A percentile compares a stretch with the other conserved stretches of the same genome.
Conservation (phyloP, 2,329 filamentous ascomycete species). For the Cercospora sp. region DNA sequence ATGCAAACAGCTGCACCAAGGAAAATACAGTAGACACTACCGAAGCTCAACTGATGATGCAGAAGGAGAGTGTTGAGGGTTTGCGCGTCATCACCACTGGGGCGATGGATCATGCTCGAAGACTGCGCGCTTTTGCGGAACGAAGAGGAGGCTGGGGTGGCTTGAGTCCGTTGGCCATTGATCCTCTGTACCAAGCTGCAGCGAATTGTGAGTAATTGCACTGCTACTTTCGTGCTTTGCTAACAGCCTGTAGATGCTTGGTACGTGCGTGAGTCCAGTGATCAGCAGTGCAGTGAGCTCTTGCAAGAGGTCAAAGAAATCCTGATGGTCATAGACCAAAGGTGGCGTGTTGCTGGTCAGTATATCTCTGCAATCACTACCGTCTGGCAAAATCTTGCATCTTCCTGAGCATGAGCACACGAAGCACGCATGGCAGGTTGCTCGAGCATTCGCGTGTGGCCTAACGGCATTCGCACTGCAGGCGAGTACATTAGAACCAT, state of each 20-base stretch:
- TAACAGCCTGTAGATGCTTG: not conserved
- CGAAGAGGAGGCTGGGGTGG: not conserved
- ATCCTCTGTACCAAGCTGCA: conserved; percentile 40
- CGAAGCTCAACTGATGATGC: conserved; percentile 40
- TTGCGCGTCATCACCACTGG: not conserved
- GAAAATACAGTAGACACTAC: conserved; percentile 31
- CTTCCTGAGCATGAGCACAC: conserved; percentile 2
- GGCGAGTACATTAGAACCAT: not conserved
- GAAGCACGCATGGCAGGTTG: too few species aligned
- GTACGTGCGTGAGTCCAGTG: not conserved
- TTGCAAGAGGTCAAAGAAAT: not conserved
- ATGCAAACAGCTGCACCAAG: conserved; percentile 39
- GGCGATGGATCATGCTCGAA: not conserved
- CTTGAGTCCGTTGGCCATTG: conserved; percentile 8
- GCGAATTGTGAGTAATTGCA: conserved; percentile 31
- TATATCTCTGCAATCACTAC: not conserved
- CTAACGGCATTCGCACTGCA: not conserved
- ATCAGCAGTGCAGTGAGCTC: not conserved
- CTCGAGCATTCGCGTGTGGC: too few species aligned
- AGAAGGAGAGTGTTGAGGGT: conserved; percentile 32
- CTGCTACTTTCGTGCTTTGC: not conserved
- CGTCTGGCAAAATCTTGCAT: not conserved
- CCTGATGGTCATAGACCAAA: not conserved
- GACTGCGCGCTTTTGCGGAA: not conserved
- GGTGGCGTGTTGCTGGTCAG: not conserved